phyloP scores from a whole-genome alignment of 768 basidiomycete genomes.

The Phlegmacium glaucopus region DNA sequence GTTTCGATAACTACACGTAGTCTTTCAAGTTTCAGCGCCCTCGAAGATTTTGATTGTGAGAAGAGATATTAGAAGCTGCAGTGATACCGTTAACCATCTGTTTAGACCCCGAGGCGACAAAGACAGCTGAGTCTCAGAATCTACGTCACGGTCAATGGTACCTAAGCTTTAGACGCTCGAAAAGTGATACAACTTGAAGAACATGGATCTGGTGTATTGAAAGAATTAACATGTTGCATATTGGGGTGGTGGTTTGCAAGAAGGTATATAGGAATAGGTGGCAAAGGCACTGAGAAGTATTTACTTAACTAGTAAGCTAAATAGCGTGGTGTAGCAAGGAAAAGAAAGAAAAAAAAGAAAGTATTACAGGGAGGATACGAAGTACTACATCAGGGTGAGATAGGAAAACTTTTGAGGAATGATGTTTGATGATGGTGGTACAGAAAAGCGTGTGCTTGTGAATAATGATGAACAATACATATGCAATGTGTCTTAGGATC shows the following conservation, averaged over 20 bases:
- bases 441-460: slow-evolving; percentile 3
- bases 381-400: not conserved
- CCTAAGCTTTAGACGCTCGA: too few species aligned
- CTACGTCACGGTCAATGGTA: too few species aligned
- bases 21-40: too few species aligned
- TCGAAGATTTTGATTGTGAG: not conserved
- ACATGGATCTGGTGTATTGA: too few species aligned
- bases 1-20: not conserved
- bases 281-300: too few species aligned
- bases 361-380: not conserved
- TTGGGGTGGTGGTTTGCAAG: not conserved
- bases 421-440: slow-evolving; percentile 4
- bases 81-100: too few species aligned
- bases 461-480: slow-evolving; percentile 51
- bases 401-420: not conserved
- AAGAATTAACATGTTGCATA: not conserved
- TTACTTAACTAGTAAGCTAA: not conserved
- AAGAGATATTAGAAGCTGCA: too few species aligned
- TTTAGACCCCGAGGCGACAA: not conserved
- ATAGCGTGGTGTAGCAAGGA: not conserved
- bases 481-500: slow-evolving; percentile 38
- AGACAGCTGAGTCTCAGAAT: too few species aligned
- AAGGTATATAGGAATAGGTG: not conserved
- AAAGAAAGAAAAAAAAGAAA: not conserved
- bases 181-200: too few species aligned